Evolutionary conservation across 768 basidiomycete species (phyloP), one percentile per base, ranked within the genome.

Genomic region (Royoungia palumana): DNA sequence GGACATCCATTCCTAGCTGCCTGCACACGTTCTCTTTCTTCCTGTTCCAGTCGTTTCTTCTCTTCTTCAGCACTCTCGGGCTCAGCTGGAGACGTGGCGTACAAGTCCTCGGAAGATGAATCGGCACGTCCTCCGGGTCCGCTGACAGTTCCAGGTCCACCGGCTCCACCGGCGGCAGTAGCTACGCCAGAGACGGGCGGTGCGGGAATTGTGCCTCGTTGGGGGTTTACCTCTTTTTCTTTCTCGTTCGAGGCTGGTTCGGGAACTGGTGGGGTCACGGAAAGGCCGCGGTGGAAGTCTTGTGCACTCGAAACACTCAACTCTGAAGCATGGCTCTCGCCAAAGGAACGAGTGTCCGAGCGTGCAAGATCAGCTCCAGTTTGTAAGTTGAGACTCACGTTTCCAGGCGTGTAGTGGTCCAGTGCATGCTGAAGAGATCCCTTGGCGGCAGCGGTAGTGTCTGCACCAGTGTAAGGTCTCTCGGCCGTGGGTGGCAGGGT

Each of bases 311-410:
- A 54, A 55, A 71, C 75, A 16, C 77, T 76, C 30, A 93, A 74
- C 68, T 92, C 90, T 30, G 70, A 74, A 0, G 85, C 87, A 58
- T 93, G 90, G 34, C 83, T 91, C 67, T 85, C 87, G 17, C 90
- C 90, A 61, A 93, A 93, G 66, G 86, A 89, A 48, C 79, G 79
- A 0, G 86, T 87, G 59, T 92, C 86, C 4, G 84, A 84, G 51
- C 83, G 74, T 50, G 76, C 74, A 35, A 89, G 74, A 61, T 85
- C 82, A 6, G 73, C 70, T 24, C 72, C 65, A 13, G 66, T 52
- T 14, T 76, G 73, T 11, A 73, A 65, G 34, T 75, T 72, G 11
- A 89, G 71, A 35, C 74, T 74, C 58, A 79, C 75, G 49, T 79
- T 75, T 0, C 89, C 89, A 2, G 81, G 80, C 61, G 79, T 80